A percentile compares a stretch with the other conserved stretches of the same genome.
Evolutionary conservation across 169 alveolate species (phyloP).

Genomic region (Besnoitia besnoiti): DNA sequence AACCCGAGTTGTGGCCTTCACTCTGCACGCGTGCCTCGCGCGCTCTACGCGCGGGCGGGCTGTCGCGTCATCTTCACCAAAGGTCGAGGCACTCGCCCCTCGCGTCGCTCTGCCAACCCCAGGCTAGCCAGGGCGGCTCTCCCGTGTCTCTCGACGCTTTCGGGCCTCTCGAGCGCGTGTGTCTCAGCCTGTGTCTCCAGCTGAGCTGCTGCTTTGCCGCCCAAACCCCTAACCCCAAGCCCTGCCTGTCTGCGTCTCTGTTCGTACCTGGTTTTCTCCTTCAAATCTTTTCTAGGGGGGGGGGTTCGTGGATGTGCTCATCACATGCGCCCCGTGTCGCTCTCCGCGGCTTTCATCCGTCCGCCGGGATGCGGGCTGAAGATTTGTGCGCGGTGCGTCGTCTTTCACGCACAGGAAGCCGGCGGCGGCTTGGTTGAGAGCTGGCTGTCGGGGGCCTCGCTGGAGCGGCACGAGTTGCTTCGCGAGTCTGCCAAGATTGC

Average conservation of each 20-base stretch:
- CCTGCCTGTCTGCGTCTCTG: too few species aligned
- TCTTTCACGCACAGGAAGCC: not conserved
- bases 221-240: too few species aligned
- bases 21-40: not conserved
- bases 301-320: not conserved
- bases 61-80: not conserved
- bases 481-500: conserved; percentile 7
- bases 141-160: too few species aligned
- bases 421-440: conserved; percentile 16
- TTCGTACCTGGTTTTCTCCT: not conserved
- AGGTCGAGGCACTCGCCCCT: not conserved
- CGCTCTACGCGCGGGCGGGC: not conserved
- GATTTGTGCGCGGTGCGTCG: not conserved
- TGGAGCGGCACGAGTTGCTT: not conserved
- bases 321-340: not conserved
- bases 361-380: not conserved
- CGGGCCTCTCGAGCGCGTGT: too few species aligned
- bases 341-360: not conserved
- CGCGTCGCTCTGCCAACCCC: not conserved
- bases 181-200: too few species aligned
- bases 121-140: too few species aligned
- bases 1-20: too few species aligned
- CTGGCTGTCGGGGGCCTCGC: conserved; percentile 3
- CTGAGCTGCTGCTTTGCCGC: too few species aligned
- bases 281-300: not conserved